Evolutionary conservation across 2,329 filamentous ascomycete species (phyloP), one percentile per base, ranked within the genome.

Genomic region (Raffaelea arxii): DNA sequence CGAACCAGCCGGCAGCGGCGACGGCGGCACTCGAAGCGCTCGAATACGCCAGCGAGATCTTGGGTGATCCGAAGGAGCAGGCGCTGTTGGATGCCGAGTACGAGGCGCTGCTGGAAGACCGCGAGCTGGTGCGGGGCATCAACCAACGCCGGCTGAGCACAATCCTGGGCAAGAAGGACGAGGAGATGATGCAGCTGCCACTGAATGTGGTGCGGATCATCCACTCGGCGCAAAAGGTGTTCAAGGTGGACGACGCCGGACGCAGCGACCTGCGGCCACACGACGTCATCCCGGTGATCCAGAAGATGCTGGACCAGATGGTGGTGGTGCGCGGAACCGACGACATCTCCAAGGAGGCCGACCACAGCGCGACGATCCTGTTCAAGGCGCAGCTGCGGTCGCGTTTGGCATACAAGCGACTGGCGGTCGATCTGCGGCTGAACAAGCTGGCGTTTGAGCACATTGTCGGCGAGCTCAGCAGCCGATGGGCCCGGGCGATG

Each of bases 401-500:
- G 27, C 82, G 87, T 44, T 74, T 98, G 47, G 86, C 92, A 0
- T 98, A 89, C 78, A 95, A 95, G 69, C 84, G 89, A 50, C 74
- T 99, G 50, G 90, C 94, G 40, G 82, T 87, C 46, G 78, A 89
- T 55, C 83, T 95, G 60, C 84, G 83, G 12, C 69, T 98, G 55
- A 94, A 87, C 69, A 92, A 88, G 65, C 76, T 95, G 52, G 91
- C 92, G 2, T 91, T 98, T 59, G 84, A 92, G 51, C 90, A 96
- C 60, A 80, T 98, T 41, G 65, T 98, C 35, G 92, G 92, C 54
- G 90, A 95, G 56, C 72, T 98, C 36, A 86, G 94, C 67, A 89
- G 79, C 60, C 80, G 89, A 51, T 98, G 94, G 77, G 79, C 86
- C 30, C 83, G 85, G 58, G 80, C 91, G 41, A 80, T 86, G 56